A percentile compares a stretch with the other conserved stretches of the same genome.
Evolutionary conservation across 257 asterid genomes (phyloP).

Genomic region (Solanum paucissectum): DNA sequence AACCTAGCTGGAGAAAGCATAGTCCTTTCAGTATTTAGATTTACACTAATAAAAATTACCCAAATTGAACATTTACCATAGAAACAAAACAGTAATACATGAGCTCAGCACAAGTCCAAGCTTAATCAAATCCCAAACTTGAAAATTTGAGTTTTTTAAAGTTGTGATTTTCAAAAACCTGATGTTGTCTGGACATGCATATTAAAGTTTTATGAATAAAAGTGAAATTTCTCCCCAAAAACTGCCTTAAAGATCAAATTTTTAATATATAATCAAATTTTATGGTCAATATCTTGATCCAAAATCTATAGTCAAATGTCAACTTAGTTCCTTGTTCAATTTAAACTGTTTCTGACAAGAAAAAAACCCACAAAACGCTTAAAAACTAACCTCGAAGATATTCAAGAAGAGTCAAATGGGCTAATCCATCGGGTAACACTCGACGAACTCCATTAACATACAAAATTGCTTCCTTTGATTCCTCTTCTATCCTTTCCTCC

Average conservation of each 20-base stretch:
- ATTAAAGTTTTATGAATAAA: neutral
- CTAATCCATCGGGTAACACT: constrained; percentile 81
- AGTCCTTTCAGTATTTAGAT: neutral
- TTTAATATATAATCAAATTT: neutral
- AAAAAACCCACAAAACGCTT: neutral
- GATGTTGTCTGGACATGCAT: neutral
- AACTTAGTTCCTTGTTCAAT: neutral
- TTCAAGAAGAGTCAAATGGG: constrained; percentile 85
- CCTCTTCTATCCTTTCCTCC: constrained; percentile 19
- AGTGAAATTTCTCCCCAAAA: neutral
- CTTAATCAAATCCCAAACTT: neutral
- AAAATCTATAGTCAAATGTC: neutral
- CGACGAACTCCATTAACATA: constrained; percentile 86
- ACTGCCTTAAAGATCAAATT: neutral
- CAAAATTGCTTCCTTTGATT: constrained; percentile 50
- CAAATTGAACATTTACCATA: neutral
- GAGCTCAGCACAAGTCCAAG: neutral
- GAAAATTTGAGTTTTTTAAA: neutral
- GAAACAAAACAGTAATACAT: neutral
- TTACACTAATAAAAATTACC: neutral
- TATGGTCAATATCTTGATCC: neutral
- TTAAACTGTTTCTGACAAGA: neutral
- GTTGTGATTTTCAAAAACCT: neutral
- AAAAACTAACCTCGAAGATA: constrained; percentile 64
- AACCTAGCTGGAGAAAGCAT: neutral